A percentile compares a stretch with the other conserved stretches of the same genome.
These are phyloP conservation scores for Paramecium tetraurelia DNA, from an alignment of 73 alveolate species.

Conservation along the genomic window DNA sequence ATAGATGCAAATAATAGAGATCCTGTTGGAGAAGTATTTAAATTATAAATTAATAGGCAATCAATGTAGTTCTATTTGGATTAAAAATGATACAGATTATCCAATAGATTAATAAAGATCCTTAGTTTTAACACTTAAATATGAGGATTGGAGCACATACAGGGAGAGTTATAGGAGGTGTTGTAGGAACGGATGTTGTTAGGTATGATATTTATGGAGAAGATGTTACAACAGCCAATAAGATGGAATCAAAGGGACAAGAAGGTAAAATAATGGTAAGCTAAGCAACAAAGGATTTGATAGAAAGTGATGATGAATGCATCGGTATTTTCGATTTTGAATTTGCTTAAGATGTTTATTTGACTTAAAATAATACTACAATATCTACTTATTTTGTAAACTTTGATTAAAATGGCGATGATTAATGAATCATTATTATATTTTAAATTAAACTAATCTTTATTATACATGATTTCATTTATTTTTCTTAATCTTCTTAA, in stretches of 20 bases:
- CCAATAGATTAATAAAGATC: slow-evolving; percentile 81
- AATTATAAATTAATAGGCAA: background rate
- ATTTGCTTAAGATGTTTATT: slow-evolving; percentile 19
- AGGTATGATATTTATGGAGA: slow-evolving; percentile 98
- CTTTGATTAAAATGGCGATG: slow-evolving; percentile 3
- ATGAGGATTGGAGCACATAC: slow-evolving; percentile 93
- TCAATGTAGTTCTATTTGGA: slow-evolving; percentile 61
- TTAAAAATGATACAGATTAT: slow-evolving; percentile 91
- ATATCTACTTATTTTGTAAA: slow-evolving; percentile 41
- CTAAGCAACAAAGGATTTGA: slow-evolving; percentile 82
- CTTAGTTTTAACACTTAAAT: slow-evolving; percentile 62
- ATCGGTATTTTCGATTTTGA: slow-evolving; percentile 61
- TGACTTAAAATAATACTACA: slow-evolving; percentile 5
- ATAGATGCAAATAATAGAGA: slow-evolving; percentile 92
- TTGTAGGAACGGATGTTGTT: slow-evolving; percentile 90
- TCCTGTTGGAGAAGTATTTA: slow-evolving; percentile 86
- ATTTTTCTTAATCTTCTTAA: background rate
- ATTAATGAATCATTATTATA: background rate
- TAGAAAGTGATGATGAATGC: slow-evolving; percentile 60
- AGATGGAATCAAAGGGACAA: slow-evolving; percentile 93
- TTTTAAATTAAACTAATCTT: background rate
- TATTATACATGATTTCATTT: background rate
- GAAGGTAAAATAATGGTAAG: slow-evolving; percentile 91
- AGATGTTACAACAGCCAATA: slow-evolving; percentile 95
- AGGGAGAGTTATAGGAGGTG: slow-evolving; percentile 85